phyloP scores from a whole-genome alignment of 345 rosid species.

The Mallotus nudiflorus region DNA sequence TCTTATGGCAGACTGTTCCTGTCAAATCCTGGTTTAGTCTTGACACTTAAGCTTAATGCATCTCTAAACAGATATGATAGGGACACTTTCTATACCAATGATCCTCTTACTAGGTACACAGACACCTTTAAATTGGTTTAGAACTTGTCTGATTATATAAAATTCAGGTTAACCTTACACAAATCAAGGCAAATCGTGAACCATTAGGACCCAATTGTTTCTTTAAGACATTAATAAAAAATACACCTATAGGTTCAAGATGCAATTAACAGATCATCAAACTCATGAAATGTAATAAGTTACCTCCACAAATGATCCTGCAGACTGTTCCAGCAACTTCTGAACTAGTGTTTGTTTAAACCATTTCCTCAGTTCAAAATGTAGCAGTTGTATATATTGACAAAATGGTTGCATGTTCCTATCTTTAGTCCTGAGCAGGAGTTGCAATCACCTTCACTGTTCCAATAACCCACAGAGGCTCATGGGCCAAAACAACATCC shows the following conservation, averaged over 20 bases:
- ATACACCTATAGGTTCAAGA: neutral
- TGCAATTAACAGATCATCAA: neutral
- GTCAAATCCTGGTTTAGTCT: too few relatives aligned
- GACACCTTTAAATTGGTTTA: too few relatives aligned
- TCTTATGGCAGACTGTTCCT: too few relatives aligned
- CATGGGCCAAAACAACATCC: conserved; percentile 80
- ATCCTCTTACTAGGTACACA: too few relatives aligned
- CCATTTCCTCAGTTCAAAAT: conserved; percentile 87
- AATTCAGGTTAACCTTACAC: too few relatives aligned
- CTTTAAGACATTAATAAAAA: too few relatives aligned
- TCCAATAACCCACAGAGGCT: conserved; percentile 97
- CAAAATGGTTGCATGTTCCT: conserved; percentile 42
- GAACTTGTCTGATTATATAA: too few relatives aligned
- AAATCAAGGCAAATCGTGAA: too few relatives aligned
- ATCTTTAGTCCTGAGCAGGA: conserved; percentile 92
- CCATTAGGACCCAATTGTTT: too few relatives aligned
- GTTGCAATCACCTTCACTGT: conserved; percentile 92
- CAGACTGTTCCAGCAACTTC: conserved; percentile 74
- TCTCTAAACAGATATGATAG: too few relatives aligned
- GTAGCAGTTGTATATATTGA: conserved; percentile 51
- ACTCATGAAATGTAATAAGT: neutral
- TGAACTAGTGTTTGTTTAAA: conserved; percentile 57
- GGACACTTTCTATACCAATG: too few relatives aligned
- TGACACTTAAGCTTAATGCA: too few relatives aligned
- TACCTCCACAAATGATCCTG: conserved; percentile 95